Evolutionary conservation across 2,329 filamentous ascomycete species (phyloP).

Genomic region (Penicillium sp.): DNA sequence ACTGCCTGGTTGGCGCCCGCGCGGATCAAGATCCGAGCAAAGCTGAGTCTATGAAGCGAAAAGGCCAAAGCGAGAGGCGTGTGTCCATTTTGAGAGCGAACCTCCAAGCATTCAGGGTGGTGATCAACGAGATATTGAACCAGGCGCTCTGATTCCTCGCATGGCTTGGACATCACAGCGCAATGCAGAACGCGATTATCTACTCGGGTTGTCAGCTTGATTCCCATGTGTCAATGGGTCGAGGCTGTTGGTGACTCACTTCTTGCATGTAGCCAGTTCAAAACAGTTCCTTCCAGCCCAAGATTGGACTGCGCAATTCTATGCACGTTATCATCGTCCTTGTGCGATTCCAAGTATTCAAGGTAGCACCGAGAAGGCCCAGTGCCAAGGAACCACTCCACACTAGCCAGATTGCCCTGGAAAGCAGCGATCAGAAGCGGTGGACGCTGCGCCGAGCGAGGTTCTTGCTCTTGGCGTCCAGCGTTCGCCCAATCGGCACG

Average conservation of each 20-base stretch:
- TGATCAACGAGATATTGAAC: constrained; percentile 65
- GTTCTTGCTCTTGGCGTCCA: constrained; percentile 41
- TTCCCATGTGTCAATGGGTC: neutral
- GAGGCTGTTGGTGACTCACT: constrained; percentile 47
- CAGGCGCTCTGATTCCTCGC: constrained; percentile 50
- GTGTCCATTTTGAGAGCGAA: constrained; percentile 45
- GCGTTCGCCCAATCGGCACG: constrained; percentile 69
- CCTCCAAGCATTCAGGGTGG: constrained; percentile 61
- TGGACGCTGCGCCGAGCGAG: constrained; percentile 7
- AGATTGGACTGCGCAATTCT: constrained; percentile 58
- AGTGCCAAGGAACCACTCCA: constrained; percentile 76
- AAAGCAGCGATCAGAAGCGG: constrained; percentile 36
- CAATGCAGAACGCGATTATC: constrained; percentile 61
- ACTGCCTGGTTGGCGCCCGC: constrained; percentile 67
- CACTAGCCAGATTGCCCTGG: constrained; percentile 59
- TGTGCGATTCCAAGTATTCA: constrained; percentile 63
- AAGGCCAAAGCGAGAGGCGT: constrained; percentile 71
- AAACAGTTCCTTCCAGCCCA: constrained; percentile 63
- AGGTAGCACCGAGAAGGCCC: constrained; percentile 65
- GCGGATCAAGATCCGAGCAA: constrained; percentile 59
- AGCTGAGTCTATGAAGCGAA: constrained; percentile 36
- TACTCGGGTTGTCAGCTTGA: constrained; percentile 8
- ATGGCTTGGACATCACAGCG: constrained; percentile 52
- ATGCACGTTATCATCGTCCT: constrained; percentile 61
- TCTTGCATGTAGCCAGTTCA: constrained; percentile 46